Percentiles rank a stretch among this genome's conserved stretches.
phyloP scores from a whole-genome alignment of 257 asterid genomes.

The Verbascum thapsus region DNA sequence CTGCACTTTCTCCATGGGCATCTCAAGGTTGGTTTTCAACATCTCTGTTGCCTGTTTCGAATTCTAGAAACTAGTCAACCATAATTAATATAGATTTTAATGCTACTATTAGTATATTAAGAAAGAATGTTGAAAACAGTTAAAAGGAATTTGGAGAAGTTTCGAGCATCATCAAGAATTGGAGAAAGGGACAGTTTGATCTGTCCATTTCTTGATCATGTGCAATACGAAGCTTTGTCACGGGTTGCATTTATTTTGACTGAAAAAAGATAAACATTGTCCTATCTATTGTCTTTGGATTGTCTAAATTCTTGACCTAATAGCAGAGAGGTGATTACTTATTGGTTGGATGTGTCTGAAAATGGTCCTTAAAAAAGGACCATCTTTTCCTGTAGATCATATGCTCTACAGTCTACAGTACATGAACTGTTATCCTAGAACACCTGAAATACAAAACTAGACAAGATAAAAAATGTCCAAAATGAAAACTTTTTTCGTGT shows the following conservation, averaged over 20 bases:
- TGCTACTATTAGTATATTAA: background rate
- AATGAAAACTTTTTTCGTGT: background rate
- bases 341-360: constrained; percentile 13
- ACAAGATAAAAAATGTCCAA: background rate
- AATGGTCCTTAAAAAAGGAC: constrained; percentile 23
- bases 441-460: constrained; percentile 15
- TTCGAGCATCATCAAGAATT: constrained; percentile 11
- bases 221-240: constrained; percentile 39
- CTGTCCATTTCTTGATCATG: constrained; percentile 29
- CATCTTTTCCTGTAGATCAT: constrained; percentile 16
- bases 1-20: constrained; percentile 92
- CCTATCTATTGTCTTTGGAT: constrained; percentile 29
- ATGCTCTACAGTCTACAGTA: constrained; percentile 2
- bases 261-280: constrained; percentile 24
- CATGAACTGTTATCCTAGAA: background rate
- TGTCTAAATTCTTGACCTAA: constrained; percentile 33
- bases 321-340: constrained; percentile 30
- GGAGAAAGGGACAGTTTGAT: constrained; percentile 25
- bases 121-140: constrained; percentile 18
- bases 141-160: constrained; percentile 6
- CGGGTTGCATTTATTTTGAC: constrained; percentile 34
- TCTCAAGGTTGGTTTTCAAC: constrained; percentile 66
- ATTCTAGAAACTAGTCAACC: constrained; percentile 5
- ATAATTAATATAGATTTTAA: background rate
- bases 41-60: background rate